Evolutionary conservation across 495 filamentous ascomycete species (phyloP).

Genomic region (Beverwykella pulmonaria): DNA sequence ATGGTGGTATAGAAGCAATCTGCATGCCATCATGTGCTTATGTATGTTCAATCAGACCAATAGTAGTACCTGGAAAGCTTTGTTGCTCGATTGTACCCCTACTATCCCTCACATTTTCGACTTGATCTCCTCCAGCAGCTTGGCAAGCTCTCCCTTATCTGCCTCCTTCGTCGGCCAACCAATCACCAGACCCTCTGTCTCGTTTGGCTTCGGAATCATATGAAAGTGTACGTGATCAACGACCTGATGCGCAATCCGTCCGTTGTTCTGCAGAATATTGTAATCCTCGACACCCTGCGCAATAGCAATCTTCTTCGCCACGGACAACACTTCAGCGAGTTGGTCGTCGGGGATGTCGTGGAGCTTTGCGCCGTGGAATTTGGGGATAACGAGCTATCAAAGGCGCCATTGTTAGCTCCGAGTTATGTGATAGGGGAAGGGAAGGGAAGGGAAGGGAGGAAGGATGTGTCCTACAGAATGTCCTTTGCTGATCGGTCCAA

Average conservation of each 20-base stretch:
- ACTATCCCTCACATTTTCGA: slow-evolving; percentile 70
- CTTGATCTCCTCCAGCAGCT: slow-evolving; percentile 79
- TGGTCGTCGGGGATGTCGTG: slow-evolving; percentile 91
- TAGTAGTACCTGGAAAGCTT: not conserved
- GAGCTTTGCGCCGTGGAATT: slow-evolving; percentile 90
- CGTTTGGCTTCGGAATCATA: slow-evolving; percentile 96
- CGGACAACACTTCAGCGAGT: slow-evolving; percentile 79
- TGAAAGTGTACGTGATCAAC: slow-evolving; percentile 97
- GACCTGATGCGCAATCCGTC: slow-evolving; percentile 85
- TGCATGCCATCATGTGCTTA: too few species aligned
- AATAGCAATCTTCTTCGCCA: slow-evolving; percentile 82
- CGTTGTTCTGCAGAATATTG: slow-evolving; percentile 98
- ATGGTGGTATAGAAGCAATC: not conserved
- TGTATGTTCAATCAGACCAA: not conserved
- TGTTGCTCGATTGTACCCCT: not conserved
- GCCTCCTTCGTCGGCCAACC: slow-evolving; percentile 74
- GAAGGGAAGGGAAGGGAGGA: not conserved
- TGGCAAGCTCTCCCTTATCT: slow-evolving; percentile 85
- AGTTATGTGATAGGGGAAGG: not conserved
- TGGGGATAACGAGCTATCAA: slow-evolving; percentile 88
- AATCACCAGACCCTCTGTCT: slow-evolving; percentile 76
- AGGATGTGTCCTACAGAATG: slow-evolving; percentile 53
- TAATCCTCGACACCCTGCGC: slow-evolving; percentile 77
- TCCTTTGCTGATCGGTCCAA: slow-evolving; percentile 80
- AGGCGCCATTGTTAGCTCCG: not conserved